phyloP scores from a whole-genome alignment of 148 eudicot genomes.

The Amaranthus palmeri region DNA sequence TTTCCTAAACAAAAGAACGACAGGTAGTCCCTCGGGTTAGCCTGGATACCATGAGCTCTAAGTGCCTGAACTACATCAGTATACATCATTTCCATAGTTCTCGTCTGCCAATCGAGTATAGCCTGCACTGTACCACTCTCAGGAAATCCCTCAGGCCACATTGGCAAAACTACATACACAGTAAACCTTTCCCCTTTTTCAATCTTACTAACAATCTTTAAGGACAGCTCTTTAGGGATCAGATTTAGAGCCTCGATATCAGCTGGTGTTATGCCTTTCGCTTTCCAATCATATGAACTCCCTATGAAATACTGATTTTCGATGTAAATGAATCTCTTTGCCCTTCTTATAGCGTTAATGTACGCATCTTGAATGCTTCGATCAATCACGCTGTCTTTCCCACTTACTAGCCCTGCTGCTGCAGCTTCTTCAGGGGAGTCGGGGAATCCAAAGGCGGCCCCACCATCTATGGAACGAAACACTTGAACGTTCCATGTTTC shows the following conservation, averaged over 20 bases:
- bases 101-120: conserved; percentile 51
- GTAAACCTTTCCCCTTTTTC: conserved; percentile 43
- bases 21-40: conserved; percentile 40
- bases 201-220: conserved; percentile 49
- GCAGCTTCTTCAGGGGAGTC: conserved; percentile 50
- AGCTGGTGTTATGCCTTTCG: conserved; percentile 26
- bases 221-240: conserved; percentile 43
- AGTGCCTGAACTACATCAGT: conserved; percentile 41
- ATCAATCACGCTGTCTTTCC: conserved; percentile 44
- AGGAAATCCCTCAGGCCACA: conserved; percentile 56
- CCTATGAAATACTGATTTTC: conserved; percentile 54
- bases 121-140: conserved; percentile 47
- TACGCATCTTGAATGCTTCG: conserved; percentile 50
- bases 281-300: conserved; percentile 44
- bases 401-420: conserved; percentile 36
- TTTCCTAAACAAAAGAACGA: conserved; percentile 49
- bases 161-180: conserved; percentile 45
- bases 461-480: conserved; percentile 51
- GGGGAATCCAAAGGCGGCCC: conserved; percentile 51
- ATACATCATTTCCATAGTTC: conserved; percentile 60
- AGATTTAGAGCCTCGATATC: conserved; percentile 36
- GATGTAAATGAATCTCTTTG: conserved; percentile 42
- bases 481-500: conserved; percentile 50
- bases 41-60: conserved; percentile 36
- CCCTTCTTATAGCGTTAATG: conserved; percentile 48